A percentile compares a stretch with the other conserved stretches of the same genome.
Conservation (phyloP, 148 eudicot genomes). For the Tetragonia tetragonoides region DNA sequence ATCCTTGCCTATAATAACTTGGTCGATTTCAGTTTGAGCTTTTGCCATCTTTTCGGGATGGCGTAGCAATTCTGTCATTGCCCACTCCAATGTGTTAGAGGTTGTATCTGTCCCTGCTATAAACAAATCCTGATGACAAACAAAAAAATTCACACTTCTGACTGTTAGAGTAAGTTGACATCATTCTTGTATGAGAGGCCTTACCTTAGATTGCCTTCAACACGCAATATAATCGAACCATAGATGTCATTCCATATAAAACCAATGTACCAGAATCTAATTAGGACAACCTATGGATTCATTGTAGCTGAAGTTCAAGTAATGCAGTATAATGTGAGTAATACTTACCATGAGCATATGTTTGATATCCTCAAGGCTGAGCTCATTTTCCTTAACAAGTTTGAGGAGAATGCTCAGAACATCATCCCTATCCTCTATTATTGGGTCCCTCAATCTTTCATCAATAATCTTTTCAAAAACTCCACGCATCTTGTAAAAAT, state of each 20-base stretch:
- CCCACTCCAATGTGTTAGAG: conserved; percentile 32
- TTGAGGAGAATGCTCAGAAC: conserved; percentile 23
- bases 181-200: no score
- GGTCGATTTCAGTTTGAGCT: conserved; percentile 24
- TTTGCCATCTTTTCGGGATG: conserved; percentile 25
- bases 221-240: not conserved
- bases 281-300: no score
- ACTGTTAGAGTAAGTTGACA: no score
- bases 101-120: conserved; percentile 32
- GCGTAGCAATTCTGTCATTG: conserved; percentile 30
- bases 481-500: not conserved
- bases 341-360: conserved; percentile 30
- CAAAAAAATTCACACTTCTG: not conserved
- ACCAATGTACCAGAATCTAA: not conserved
- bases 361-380: conserved; percentile 31
- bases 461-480: conserved; percentile 24
- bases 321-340: not conserved
- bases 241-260: no score
- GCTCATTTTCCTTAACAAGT: conserved; percentile 11
- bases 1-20: conserved; percentile 16
- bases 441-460: conserved; percentile 1
- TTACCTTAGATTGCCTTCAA: no score
- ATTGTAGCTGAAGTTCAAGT: not conserved
- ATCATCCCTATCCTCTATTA: conserved; percentile 11
- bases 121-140: conserved; percentile 25